These are phyloP conservation scores for Dicorynia guianensis DNA, from an alignment of 306 rosid species.

Conservation along the genomic window DNA sequence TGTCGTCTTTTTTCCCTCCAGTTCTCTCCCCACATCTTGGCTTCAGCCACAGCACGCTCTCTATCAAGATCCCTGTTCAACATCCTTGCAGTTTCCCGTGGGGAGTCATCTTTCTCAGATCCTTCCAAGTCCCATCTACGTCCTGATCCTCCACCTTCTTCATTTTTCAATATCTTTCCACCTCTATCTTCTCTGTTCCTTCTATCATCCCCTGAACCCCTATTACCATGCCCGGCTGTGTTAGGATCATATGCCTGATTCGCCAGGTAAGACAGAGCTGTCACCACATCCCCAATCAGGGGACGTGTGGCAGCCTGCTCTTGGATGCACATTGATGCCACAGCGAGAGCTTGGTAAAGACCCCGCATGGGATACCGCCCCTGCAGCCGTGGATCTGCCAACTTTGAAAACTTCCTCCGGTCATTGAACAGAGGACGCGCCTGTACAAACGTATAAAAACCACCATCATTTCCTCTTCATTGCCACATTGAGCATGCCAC, in stretches of 20 bases:
- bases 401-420: conserved; percentile 78
- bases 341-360: conserved; percentile 89
- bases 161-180: conserved; percentile 69
- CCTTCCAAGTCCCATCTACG: conserved; percentile 84
- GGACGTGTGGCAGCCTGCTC: conserved; percentile 95
- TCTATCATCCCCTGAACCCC: conserved; percentile 70
- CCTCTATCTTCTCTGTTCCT: conserved; percentile 70
- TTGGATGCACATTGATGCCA: conserved; percentile 96
- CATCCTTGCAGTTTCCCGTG: conserved; percentile 76
- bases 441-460: conserved; percentile 50
- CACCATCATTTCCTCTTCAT: conserved; percentile 25
- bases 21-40: conserved; percentile 96
- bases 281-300: conserved; percentile 88
- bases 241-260: conserved; percentile 79
- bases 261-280: conserved; percentile 88
- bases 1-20: conserved; percentile 83
- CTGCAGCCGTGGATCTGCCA: conserved; percentile 84
- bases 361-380: conserved; percentile 91
- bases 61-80: conserved; percentile 75
- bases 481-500: conserved; percentile 25
- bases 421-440: conserved; percentile 90
- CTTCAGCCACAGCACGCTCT: conserved; percentile 94
- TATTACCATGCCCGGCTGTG: conserved; percentile 55
- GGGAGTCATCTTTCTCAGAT: conserved; percentile 87
- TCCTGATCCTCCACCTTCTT: conserved; percentile 82